Percentiles rank a stretch among this genome's conserved stretches.
These are phyloP conservation scores for Chamaecrista fasciculata DNA, from an alignment of 306 rosid genomes.

Conservation along the genomic window DNA sequence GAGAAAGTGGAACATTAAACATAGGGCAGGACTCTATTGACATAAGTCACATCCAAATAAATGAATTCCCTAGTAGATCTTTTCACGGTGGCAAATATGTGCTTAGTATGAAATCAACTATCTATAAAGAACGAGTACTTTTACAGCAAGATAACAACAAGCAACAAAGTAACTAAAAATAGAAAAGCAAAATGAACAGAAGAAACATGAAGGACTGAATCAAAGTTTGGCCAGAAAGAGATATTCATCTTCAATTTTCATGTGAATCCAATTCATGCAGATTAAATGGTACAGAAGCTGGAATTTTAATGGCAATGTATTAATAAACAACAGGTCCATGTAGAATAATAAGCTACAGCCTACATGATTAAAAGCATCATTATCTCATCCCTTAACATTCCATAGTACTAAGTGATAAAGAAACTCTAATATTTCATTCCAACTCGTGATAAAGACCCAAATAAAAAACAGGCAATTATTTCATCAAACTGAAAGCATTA, in stretches of 20 bases:
- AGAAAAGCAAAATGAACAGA: neutral
- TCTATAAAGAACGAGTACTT: neutral
- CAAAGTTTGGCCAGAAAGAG: neutral
- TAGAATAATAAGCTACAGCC: neutral
- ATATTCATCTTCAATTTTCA: neutral
- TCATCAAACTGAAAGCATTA: neutral
- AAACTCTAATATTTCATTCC: neutral
- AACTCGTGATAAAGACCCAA: neutral
- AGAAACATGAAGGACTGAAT: neutral
- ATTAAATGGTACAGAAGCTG: neutral
- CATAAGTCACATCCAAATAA: neutral
- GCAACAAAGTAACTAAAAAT: neutral
- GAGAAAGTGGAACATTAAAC: neutral
- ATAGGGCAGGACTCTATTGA: neutral
- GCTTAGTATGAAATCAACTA: neutral
- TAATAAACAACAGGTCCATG: neutral
- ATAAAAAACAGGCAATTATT: neutral
- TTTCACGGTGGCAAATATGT: neutral
- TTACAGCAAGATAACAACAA: neutral
- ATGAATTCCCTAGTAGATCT: neutral
- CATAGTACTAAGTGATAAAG: neutral
- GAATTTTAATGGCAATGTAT: neutral
- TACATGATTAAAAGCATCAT: neutral
- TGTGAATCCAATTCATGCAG: neutral
- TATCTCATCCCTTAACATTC: neutral